Base-by-base conservation (phyloP, 1,284 basidiomycete species). In the Heliocybe sulcata region DNA sequence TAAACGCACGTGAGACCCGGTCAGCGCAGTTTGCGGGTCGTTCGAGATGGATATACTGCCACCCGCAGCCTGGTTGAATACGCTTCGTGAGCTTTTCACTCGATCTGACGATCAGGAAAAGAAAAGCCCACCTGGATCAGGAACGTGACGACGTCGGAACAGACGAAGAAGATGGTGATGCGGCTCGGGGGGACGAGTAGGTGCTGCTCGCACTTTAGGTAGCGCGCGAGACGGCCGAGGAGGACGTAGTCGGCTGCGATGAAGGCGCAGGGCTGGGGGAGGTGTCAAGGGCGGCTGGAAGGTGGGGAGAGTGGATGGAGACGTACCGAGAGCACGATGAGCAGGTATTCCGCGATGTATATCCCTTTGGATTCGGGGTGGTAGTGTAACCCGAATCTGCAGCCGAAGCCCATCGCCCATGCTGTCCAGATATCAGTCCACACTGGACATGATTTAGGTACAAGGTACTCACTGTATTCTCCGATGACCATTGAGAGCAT, bases 241-340 rank as follows among this genome's bases (percentile, higher is more conserved):
- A 88, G 71, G 56, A 88, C 74, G 60, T 90, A 90, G 63, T 86
- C 78, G 25, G 83, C 81, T 8, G 87, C 87, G 55, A 90, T 82
- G 70, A 89, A 89, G n/a, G 84, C 85, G 60, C 87, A 89, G 10
- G 87, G 85, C 76, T 80, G 54, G 25, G 22, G 12, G 20, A 49
- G 14, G 12, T 33, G 20, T 53, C 29, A 1, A 23, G 20, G 20
- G 29, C 20, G 4, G 19, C 19, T 35, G 20, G 20, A 20, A 38
- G 48, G 1, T 31, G 35, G 50, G 10, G 4, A 19, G 22, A 50
- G n/a, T n/a, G n/a, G 14, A 48, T 16, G 52, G 25, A n/a, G 20
- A 68, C 74, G 57, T 59, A 85, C 82, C 6, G 82, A 81, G n/a
- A 87, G 71, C 8, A 85, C 81, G 35, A 85, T 76, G 60, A 86